These are phyloP conservation scores for Cordyceps militaris DNA, from an alignment of 2,329 filamentous ascomycete genomes.

Conservation along the genomic window DNA sequence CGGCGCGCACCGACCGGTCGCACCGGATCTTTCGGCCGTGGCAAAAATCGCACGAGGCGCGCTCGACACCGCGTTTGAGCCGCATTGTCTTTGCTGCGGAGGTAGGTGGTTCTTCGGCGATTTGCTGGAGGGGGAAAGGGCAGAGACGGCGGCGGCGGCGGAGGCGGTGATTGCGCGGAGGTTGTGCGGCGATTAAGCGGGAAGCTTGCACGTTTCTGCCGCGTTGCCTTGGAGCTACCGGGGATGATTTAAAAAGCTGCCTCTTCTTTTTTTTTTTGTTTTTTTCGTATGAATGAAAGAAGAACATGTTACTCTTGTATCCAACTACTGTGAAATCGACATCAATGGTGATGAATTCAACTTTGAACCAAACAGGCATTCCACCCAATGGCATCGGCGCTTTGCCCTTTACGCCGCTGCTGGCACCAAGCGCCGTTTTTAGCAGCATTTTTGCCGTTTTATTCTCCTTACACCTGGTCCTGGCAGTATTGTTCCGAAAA, in stretches of 20 bases:
- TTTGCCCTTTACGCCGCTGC: constrained; percentile 13
- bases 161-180: constrained; percentile 1
- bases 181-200: not conserved
- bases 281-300: not conserved
- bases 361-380: not conserved
- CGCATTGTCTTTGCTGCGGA: constrained; percentile 6
- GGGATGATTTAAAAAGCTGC: not conserved
- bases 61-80: constrained; percentile 12
- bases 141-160: too few relatives aligned
- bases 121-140: too few relatives aligned
- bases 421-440: constrained; percentile 13
- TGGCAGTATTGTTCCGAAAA: constrained; percentile 12
- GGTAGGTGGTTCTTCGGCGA: too few relatives aligned
- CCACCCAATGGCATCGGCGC: constrained; percentile 15
- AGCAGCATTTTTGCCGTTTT: constrained; percentile 8
- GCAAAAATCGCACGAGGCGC: constrained; percentile 14
- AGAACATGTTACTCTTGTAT: too few relatives aligned
- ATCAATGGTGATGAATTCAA: not conserved
- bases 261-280: not conserved
- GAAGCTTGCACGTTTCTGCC: not conserved
- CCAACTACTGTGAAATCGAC: too few relatives aligned
- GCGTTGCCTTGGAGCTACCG: too few relatives aligned
- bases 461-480: not conserved
- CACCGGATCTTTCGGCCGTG: constrained; percentile 22
- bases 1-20: constrained; percentile 16